Evolutionary conservation across 176 grass and related monocot species (phyloP), one percentile per base, ranked within the genome.

Genomic region (Calamus simplicifolius): DNA sequence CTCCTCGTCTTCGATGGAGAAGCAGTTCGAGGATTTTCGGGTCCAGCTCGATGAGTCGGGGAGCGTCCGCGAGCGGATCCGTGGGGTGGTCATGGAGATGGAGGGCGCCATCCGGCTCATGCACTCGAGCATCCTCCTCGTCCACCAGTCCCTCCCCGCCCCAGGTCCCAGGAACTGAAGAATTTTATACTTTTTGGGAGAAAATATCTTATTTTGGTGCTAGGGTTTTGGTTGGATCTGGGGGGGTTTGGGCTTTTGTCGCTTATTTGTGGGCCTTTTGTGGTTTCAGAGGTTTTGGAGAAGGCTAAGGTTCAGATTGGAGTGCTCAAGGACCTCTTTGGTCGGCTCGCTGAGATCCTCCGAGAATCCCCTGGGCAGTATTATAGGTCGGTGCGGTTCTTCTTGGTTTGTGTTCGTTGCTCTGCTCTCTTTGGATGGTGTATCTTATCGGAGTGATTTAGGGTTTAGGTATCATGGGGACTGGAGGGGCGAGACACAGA

Each of bases 21-120:
- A 75, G 28, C 87, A 89, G 84, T 98, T 92, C 75, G 84, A 88
- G 70, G 64, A 73, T 53, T 92, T 92, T 79, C 81, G 82, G 48
- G 0, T 69, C 65, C 93, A 88, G 79, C 93, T 92, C 31, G 81
- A 88, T 12, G 81, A 80, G 35, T 88, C 87, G n/a, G 83, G 87
- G 19, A 70, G 75, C 10, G 57, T 98, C 54, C 78, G 84, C 19
- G 87, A 89, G 51, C 81, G 77, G 66, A 88, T 92, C 50, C 84
- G 81, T 30, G 27, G 58, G 48, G 87, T 92, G 16, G 81, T 88
- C n/a, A n/a, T 73, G 18, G 87, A 83, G 75, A 64, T 98, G 53
- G 87, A 98, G 73, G 80, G 69, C n/a, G 73, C 81, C 53, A 81
- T 77, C 58, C 81, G 87, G 31, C 52, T 85, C 58, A 82, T 89